Evolutionary conservation across 768 basidiomycete species (phyloP), one percentile per base, ranked within the genome.

Genomic region (Phlegmacium glaucopus): DNA sequence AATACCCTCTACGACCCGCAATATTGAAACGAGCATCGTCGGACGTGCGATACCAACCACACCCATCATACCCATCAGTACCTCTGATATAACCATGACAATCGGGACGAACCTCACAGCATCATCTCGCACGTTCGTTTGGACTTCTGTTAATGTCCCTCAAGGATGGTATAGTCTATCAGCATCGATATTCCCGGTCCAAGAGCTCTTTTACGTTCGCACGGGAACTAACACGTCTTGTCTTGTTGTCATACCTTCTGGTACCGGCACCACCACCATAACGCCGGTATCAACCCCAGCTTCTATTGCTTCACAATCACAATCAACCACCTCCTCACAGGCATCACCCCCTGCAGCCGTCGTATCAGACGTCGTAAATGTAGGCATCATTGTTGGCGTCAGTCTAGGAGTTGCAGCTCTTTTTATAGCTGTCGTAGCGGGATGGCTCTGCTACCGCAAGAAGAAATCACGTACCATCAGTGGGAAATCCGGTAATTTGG

Each of bases 321-420:
- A n/a, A n/a, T n/a, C n/a, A n/a, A n/a, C n/a, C n/a, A n/a, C n/a
- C n/a, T n/a, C n/a, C n/a, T n/a, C n/a, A n/a, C n/a, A n/a, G n/a
- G 44, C 47, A 28, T 49, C 65, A 2, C 39, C 63, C 1, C 62
- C 64, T 17, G 60, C 55, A 18, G 40, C 47, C 62, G 5, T 41
- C 60, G n/a, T 22, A 6, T 59, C 66, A 13, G 51, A 67, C 9
- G 50, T 56, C 4, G 57, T 62, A 6, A 73, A 74, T 32, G 61
- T 64, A 1, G 75, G 71, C 0, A 67, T 70, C 7, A 76, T 85
- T 22, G 74, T 71, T 5, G 85, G 82, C 2, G 74, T 75, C 18
- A 71, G 77, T 15, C 52, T 83, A 4, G 82, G 78, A 4, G 77
- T 69, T 2, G 55, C 71, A 2, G 72, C 62, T 11, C 45, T 79